Percentiles rank a stretch among this genome's conserved stretches.
Evolutionary conservation across 208 protist genomes (phyloP).

Genomic region (Dictyostelium gargantuum): DNA sequence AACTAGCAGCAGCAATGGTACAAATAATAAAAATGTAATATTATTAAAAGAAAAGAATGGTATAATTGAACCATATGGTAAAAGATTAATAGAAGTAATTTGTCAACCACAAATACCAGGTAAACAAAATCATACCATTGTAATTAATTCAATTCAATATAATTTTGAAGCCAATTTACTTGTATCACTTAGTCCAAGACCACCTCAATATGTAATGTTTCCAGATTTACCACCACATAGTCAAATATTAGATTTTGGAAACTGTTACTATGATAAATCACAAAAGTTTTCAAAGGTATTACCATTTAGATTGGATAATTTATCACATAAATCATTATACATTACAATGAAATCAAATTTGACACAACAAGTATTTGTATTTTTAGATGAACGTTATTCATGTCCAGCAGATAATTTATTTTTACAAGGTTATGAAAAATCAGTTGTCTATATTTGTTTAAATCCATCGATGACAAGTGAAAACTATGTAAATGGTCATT

Average conservation of each 20-base stretch:
- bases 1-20: too few species aligned
- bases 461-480: slow-evolving; percentile 70
- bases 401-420: slow-evolving; percentile 59
- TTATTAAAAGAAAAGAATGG: slow-evolving; percentile 9
- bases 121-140: slow-evolving; percentile 12
- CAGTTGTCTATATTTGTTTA: slow-evolving; percentile 71
- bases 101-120: slow-evolving; percentile 50
- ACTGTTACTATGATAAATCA: slow-evolving; percentile 63
- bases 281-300: slow-evolving; percentile 13
- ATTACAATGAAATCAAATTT: slow-evolving; percentile 72
- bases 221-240: slow-evolving; percentile 1
- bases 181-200: not conserved
- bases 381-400: slow-evolving; percentile 63
- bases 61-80: slow-evolving; percentile 38
- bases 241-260: slow-evolving; percentile 38
- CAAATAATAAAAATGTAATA: not conserved
- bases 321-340: slow-evolving; percentile 55
- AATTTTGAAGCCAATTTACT: not conserved
- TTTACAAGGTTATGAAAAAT: slow-evolving; percentile 37
- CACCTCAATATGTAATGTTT: slow-evolving; percentile 58
- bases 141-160: not conserved
- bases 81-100: slow-evolving; percentile 5
- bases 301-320: slow-evolving; percentile 33
- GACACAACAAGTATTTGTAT: slow-evolving; percentile 73
- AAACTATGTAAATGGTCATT: slow-evolving; percentile 73